Conservation (phyloP, 805 yeast genomes). For the Geotrichum ghanense region DNA sequence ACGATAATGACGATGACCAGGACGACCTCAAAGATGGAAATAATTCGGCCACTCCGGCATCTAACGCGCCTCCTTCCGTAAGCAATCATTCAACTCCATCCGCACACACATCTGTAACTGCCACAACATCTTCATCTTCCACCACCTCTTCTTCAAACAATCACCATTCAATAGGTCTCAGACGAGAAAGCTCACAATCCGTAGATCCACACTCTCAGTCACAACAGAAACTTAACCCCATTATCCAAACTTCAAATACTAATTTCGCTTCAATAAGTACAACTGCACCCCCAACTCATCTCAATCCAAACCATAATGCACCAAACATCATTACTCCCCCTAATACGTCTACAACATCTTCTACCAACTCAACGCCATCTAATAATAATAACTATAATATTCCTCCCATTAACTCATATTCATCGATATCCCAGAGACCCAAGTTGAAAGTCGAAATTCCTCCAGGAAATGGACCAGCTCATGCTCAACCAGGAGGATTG, state of each 20-base stretch:
- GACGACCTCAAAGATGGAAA: neutral
- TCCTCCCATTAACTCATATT: neutral
- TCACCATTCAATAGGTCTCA: too few species aligned
- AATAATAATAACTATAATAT: neutral
- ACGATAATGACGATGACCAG: constrained; percentile 8
- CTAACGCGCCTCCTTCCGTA: neutral
- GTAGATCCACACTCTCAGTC: too few species aligned
- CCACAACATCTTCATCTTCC: too few species aligned
- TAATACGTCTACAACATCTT: constrained; percentile 1
- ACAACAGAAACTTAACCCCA: neutral
- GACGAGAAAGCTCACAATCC: too few species aligned
- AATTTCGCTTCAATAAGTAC: neutral
- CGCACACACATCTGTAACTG: too few species aligned
- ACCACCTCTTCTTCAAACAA: too few species aligned
- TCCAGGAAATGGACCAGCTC: constrained; percentile 14
- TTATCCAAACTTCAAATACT: neutral
- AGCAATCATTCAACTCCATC: constrained; percentile 2
- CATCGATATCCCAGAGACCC: constrained; percentile 14
- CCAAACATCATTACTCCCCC: constrained; percentile 1
- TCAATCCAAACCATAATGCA: neutral
- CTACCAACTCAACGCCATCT: neutral
- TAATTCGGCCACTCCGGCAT: neutral
- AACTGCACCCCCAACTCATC: neutral
- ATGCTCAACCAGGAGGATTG: constrained; percentile 16
- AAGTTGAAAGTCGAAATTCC: constrained; percentile 30